Evolutionary conservation across 2,329 filamentous ascomycete genomes (phyloP).

Genomic region (Akanthomyces lecanii): DNA sequence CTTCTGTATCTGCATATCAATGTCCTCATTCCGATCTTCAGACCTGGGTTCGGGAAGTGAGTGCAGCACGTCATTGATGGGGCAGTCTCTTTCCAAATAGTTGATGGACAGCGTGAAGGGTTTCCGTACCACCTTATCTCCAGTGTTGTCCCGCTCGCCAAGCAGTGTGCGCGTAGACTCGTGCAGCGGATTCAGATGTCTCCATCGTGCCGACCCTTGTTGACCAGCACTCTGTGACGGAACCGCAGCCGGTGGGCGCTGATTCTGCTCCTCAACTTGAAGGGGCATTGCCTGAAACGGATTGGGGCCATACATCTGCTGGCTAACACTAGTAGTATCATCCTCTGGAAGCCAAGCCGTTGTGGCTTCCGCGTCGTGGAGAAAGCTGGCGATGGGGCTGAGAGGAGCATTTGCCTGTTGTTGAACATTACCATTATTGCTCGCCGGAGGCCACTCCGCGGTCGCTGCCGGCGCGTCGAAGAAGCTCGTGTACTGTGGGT

Average conservation of each 20-base stretch:
- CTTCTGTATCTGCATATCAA: background rate
- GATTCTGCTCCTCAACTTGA: background rate
- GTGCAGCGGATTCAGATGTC: background rate
- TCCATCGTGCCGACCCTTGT: background rate
- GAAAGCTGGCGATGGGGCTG: no score
- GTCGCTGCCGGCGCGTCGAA: background rate
- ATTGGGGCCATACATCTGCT: background rate
- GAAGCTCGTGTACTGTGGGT: background rate
- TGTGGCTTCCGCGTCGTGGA: no score
- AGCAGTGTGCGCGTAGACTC: background rate
- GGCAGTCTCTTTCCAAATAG: background rate
- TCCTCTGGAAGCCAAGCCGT: no score
- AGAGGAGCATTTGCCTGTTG: no score
- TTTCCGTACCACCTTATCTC: background rate
- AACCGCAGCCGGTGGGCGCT: background rate
- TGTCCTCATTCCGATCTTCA: background rate
- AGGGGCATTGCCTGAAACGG: background rate
- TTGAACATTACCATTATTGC: background rate
- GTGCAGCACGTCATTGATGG: background rate
- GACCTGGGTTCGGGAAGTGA: background rate
- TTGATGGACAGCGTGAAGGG: background rate
- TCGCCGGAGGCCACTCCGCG: background rate
- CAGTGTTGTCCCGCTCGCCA: background rate
- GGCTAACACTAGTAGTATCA: background rate
- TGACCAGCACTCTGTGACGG: background rate